Percentiles rank a stretch among this genome's conserved stretches.
Conservation (phyloP, 1,284 basidiomycete species). For the Sporisorium scitamineum region DNA sequence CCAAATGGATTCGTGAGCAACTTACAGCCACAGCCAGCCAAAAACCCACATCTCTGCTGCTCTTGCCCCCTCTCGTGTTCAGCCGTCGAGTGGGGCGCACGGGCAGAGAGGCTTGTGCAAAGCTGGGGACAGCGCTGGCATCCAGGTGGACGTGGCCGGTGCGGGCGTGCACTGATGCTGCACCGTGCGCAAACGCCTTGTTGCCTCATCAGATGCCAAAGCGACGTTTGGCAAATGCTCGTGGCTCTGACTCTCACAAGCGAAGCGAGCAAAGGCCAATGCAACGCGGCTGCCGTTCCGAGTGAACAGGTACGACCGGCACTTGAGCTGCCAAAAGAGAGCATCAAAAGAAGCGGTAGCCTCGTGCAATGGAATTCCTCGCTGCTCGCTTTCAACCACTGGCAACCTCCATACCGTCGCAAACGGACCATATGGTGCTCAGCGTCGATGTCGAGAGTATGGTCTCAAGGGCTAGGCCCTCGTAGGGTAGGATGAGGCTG, state of each 20-base stretch:
- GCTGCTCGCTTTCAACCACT: background rate
- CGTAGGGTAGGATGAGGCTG: background rate
- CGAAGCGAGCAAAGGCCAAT: slow-evolving; percentile 2
- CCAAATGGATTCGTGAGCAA: background rate
- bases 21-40: background rate
- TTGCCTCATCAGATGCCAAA: slow-evolving; percentile 10
- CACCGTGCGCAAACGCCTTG: slow-evolving; percentile 7
- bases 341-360: background rate
- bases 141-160: background rate
- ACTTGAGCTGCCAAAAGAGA: background rate
- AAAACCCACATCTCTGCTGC: background rate
- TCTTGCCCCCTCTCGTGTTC: background rate
- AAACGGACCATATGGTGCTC: no score
- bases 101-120: background rate
- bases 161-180: slow-evolving; percentile 2
- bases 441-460: no score
- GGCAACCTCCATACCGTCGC: no score
- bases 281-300: background rate
- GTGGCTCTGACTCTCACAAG: background rate
- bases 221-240: slow-evolving; percentile 1
- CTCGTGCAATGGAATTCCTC: background rate
- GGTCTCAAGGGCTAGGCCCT: background rate
- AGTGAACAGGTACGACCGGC: background rate
- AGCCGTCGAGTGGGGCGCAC: background rate
- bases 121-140: no score